Conservation (phyloP, 441 rosid genomes). For the Monsonia emarginata region DNA sequence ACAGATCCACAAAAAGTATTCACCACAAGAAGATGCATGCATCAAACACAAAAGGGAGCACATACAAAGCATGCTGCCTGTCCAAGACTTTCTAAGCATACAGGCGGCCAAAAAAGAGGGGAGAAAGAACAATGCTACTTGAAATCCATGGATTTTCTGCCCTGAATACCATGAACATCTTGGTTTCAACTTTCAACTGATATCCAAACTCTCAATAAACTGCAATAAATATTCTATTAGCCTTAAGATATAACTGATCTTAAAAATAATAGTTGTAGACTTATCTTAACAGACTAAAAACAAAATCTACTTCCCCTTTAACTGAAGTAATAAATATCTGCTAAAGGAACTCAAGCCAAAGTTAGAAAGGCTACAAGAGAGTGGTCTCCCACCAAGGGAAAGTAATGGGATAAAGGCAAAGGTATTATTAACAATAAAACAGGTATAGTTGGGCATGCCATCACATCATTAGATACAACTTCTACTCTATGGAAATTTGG, state of each 20-base stretch:
- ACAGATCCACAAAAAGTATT: slow-evolving; percentile 19
- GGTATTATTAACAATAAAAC: neutral
- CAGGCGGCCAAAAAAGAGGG: neutral
- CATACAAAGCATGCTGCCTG: neutral
- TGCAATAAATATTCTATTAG: neutral
- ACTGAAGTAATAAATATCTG: neutral
- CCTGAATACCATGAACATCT: neutral
- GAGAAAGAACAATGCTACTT: neutral
- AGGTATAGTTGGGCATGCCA: neutral
- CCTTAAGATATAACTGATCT: neutral
- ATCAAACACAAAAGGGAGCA: neutral
- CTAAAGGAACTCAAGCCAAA: neutral
- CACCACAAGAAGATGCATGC: neutral
- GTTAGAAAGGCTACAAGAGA: neutral
- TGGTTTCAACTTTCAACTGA: neutral
- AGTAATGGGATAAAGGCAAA: neutral
- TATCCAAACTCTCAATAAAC: neutral
- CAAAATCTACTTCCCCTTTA: neutral
- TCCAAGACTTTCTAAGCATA: neutral
- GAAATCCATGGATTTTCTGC: neutral
- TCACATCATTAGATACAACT: neutral
- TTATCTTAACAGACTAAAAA: neutral
- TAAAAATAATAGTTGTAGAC: neutral
- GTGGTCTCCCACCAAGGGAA: neutral
- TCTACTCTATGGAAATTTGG: neutral